Conservation (phyloP, 23 red algal genomes). For the Gracilaria domingensis region DNA sequence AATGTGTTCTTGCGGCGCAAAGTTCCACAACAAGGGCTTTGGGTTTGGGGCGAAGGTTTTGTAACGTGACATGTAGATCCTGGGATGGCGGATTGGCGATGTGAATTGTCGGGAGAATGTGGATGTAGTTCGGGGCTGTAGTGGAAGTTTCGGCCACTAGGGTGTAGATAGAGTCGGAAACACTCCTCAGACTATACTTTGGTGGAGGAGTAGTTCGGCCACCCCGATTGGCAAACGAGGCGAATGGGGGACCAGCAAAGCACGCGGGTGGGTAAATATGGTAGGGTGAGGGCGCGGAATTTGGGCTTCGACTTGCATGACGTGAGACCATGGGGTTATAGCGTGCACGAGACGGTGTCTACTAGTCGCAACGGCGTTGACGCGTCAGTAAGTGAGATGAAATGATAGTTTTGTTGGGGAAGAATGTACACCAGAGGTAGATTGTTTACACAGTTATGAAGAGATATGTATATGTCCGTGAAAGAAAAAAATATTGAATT, state of each 20-base stretch:
- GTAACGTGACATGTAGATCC: not conserved
- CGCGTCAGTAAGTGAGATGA: too few relatives aligned
- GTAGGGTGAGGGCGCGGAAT: not conserved
- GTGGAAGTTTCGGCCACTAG: not conserved
- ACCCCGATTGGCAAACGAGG: not conserved
- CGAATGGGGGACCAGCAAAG: not conserved
- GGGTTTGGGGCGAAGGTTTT: not conserved
- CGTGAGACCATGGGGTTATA: not conserved
- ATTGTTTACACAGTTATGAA: slow-evolving; percentile 23
- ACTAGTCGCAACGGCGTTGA: not conserved
- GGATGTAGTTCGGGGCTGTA: not conserved
- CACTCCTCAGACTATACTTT: not conserved
- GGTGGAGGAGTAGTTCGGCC: not conserved
- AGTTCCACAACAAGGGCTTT: slow-evolving; percentile 9
- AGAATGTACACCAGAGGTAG: slow-evolving; percentile 16
- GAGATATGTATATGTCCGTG: not conserved
- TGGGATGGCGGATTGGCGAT: not conserved
- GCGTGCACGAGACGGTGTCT: not conserved
- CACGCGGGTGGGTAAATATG: not conserved
- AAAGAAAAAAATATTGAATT: slow-evolving; percentile 21
- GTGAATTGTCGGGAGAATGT: slow-evolving; percentile 9
- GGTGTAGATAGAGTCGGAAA: not conserved
- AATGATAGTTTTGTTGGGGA: not conserved
- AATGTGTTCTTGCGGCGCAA: not conserved
- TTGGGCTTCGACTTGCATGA: not conserved